Evolutionary conservation across 2,329 filamentous ascomycete genomes (phyloP), one percentile per base, ranked within the genome.

Genomic region (Diplodia sapinea): DNA sequence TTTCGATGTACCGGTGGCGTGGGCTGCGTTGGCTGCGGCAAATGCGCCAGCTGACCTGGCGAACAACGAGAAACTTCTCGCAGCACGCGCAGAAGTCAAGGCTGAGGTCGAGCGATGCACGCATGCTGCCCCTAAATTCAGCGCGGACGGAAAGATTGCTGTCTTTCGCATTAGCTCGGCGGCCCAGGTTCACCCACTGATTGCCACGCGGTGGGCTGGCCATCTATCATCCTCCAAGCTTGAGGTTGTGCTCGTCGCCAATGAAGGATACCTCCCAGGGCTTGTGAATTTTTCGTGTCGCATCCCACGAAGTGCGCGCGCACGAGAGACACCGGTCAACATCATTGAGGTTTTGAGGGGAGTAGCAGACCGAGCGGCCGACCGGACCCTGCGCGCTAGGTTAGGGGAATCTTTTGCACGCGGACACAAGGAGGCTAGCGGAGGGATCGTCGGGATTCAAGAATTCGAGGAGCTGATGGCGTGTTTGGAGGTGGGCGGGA

Each of bases 261-360:
- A 91, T 67, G 85, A 88, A 67, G 88, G 88, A 0, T 91, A 91
- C 70, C 73, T 89, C 0, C 83, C 85, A 0, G 87, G 81, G 1
- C 83, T 86, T 74, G 88, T 91, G 29, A 89, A 90, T 72, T 91
- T 91, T 76, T 89, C 86, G 1, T 91, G 89, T 70, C 84, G 89
- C 1, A 78, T 91, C 7, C 83, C 88, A 0, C 80, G 84, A 56
- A 85, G 83, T 68, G 88, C 88, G 1, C 78, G 84, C 68, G 80
- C 76, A 17, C 79, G 81, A 33, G 83, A 87, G 17, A 82, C 83
- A 3, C 84, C 86, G 1, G 85, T 90, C 11, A 85, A 90, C 68
- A 89, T 90, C 65, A 90, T 90, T 64, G 81, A 85, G 71, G 83
- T 82, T 1, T 72, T 91, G 31, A 82, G 82, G 71, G 80, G 75